Base-by-base conservation (phyloP, 768 basidiomycete genomes). In the Trametes maxima region DNA sequence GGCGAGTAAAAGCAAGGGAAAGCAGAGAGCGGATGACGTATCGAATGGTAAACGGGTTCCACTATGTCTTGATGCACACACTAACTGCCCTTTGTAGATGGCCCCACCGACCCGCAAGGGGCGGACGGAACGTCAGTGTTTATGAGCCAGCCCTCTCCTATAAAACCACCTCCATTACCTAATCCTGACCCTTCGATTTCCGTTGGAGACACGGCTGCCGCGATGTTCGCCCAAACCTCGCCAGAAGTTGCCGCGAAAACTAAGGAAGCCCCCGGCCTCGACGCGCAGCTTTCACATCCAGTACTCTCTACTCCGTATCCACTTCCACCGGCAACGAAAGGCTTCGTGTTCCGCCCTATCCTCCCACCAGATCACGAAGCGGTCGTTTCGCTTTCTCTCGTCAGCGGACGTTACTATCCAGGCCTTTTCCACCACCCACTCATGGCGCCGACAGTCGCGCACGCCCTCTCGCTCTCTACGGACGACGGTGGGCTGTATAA, bases 371-470 rank as follows among this genome's bases (percentile, higher is more conserved):
- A 82, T 0, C 71, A 82, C 60, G 90, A 93, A 72, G 81, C 81
- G 16, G 81, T 89, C 19, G 64, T 92, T n/a, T 85, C 85, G 2
- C 77, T 93, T 43, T 82, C 85, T 37, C 76, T 92, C 48, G 79
- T 95, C 62, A 85, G 85, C 35, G 93, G 93, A 35, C 80, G 93
- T 57, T 94, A 94, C 71, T 94, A 94, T 69, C 89, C 92, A 5
- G 76, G 79, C 6, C 77, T 94, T 37, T 78, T 92, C 22, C 69
- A 76, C 21, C 89, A 92, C 68, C 89, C 89, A 1, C 76, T 86
- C 37, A 73, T 92, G 19, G 72, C 72, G 13, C 71, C 74, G 4
- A 66, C 65, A 21, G 68, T 89, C 3, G 67, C 74, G 33, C 67
- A 75, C 16, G 82, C 81, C 13, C 66, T 82, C 44, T 59, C 70